These are phyloP conservation scores for Primulina huaijiensis DNA, from an alignment of 257 asterid species.

Conservation along the genomic window DNA sequence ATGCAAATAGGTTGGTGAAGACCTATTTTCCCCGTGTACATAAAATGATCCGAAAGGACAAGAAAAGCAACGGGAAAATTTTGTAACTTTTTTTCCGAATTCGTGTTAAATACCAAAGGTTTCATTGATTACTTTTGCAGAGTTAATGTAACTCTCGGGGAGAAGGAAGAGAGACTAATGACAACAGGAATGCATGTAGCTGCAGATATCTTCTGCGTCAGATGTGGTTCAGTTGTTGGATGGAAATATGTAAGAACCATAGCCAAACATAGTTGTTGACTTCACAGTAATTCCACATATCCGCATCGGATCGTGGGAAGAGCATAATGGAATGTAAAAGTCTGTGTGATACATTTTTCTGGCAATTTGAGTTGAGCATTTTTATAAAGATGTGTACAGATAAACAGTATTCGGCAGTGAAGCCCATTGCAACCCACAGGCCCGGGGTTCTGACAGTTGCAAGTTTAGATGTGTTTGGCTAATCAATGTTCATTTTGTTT, in stretches of 20 bases:
- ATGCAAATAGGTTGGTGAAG: neutral
- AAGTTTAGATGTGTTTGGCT: neutral
- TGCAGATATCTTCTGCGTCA: constrained; percentile 70
- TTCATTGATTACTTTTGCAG: constrained; percentile 31
- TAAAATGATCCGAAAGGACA: neutral
- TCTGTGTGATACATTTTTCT: neutral
- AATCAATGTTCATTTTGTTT: constrained; percentile 1
- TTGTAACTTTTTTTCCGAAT: neutral
- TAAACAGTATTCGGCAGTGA: neutral
- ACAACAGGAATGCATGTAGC: constrained; percentile 67
- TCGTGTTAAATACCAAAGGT: constrained; percentile 2
- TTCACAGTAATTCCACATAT: neutral
- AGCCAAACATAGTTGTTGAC: neutral
- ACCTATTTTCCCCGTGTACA: neutral
- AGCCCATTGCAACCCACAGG: neutral
- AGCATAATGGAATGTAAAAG: neutral
- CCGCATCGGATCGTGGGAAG: neutral
- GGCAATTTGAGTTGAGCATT: neutral
- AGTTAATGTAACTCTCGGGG: constrained; percentile 53
- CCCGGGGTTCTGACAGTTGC: neutral
- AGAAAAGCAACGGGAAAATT: neutral
- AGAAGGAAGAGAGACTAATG: constrained; percentile 69
- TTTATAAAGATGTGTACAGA: neutral
- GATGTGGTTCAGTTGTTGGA: constrained; percentile 64
- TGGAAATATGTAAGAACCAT: constrained; percentile 64